phyloP scores from a whole-genome alignment of 2,329 filamentous ascomycete species.

The Fusarium gaditjirri region DNA sequence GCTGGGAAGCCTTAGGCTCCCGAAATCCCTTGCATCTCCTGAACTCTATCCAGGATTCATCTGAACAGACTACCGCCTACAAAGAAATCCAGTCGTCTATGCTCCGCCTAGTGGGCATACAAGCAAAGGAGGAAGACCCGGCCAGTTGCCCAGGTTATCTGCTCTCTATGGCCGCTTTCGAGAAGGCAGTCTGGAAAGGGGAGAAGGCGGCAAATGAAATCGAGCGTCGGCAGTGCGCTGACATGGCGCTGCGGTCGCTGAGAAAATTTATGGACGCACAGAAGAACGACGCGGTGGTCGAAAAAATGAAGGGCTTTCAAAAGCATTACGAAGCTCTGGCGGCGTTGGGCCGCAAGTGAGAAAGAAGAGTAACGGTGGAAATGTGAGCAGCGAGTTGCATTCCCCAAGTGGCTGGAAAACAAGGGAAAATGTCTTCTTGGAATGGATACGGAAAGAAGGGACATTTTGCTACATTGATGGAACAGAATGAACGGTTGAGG shows the following conservation, averaged over 20 bases:
- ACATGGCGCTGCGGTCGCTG: neutral
- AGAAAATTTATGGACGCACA: neutral
- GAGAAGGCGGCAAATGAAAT: neutral
- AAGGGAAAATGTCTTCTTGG: neutral
- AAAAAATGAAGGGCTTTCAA: neutral
- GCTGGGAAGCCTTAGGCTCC: neutral
- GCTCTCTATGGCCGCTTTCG: neutral
- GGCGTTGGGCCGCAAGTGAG: neutral
- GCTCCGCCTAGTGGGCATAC: conserved; percentile 1
- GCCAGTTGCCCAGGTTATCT: neutral
- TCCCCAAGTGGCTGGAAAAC: neutral
- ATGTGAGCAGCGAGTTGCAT: neutral
- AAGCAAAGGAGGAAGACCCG: neutral
- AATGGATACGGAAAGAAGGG: neutral
- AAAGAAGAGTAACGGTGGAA: too few species aligned
- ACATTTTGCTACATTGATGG: neutral
- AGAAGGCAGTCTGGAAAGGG: neutral
- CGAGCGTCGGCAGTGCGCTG: neutral
- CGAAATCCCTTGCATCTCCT: neutral
- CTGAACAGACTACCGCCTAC: too few species aligned
- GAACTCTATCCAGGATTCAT: neutral
- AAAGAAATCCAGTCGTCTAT: neutral
- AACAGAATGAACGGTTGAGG: neutral
- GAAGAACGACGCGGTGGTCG: neutral
- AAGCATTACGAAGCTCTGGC: neutral